phyloP scores from a whole-genome alignment of 1,284 basidiomycete genomes.

The Gymnopus androsaceus region DNA sequence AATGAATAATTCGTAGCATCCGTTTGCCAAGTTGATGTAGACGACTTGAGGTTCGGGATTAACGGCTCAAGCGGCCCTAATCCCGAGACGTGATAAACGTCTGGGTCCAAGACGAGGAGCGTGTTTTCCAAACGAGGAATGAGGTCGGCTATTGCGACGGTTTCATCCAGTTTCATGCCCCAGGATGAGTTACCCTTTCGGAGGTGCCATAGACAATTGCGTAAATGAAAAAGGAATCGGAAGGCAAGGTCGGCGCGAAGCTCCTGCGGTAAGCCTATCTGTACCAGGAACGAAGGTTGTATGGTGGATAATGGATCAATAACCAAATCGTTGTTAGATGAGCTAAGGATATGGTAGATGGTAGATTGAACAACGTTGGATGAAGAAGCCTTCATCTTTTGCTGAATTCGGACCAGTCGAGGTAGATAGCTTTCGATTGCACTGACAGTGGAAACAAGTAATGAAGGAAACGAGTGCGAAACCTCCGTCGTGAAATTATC shows the following conservation, averaged over 20 bases:
- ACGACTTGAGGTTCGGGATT: conserved; percentile 25
- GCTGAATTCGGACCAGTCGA: conserved; percentile 26
- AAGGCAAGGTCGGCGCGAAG: conserved; percentile 67
- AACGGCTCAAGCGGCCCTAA: conserved; percentile 35
- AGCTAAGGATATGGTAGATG: conserved; percentile 50
- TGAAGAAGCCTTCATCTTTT: conserved; percentile 31
- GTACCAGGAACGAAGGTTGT: conserved; percentile 79
- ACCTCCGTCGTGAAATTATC: conserved; percentile 35
- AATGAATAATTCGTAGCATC: conserved; percentile 1
- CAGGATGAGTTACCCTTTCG: conserved; percentile 13
- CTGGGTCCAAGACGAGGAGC: conserved; percentile 47
- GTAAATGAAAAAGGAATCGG: conserved; percentile 73
- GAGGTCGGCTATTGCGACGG: conserved; percentile 26
- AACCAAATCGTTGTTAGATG: conserved; percentile 49
- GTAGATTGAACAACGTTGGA: conserved; percentile 33
- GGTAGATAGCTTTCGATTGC: conserved; percentile 31
- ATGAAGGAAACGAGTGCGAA: conserved; percentile 48
- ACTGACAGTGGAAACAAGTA: conserved; percentile 38
- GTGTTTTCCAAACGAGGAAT: conserved; percentile 41
- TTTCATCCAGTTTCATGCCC: background rate
- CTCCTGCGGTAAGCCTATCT: conserved; percentile 63
- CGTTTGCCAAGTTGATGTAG: background rate
- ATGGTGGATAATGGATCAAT: conserved; percentile 77
- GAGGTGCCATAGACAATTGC: conserved; percentile 52
- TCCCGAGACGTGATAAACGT: conserved; percentile 32